Conservation (phyloP, 441 rosid genomes). For the Erodium moschatum region DNA sequence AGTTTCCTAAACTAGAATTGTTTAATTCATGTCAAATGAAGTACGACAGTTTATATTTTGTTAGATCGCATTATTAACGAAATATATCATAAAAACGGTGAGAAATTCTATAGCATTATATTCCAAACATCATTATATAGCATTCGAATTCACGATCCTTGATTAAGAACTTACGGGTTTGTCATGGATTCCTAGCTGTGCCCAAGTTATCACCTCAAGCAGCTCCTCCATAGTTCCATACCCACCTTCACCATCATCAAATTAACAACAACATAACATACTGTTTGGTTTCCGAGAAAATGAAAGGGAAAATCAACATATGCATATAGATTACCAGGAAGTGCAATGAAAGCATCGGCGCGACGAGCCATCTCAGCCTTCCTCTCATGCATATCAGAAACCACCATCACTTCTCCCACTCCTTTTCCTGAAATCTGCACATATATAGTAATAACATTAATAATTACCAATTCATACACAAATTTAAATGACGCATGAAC, state of each 20-base stretch:
- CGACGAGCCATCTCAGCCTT: constrained; percentile 75
- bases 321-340: constrained; percentile 47
- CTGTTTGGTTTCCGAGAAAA: no score
- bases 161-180: constrained; percentile 31
- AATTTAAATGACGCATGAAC: no score
- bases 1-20: no score
- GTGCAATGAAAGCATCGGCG: constrained; percentile 65
- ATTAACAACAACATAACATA: no score
- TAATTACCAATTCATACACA: neutral
- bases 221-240: constrained; percentile 47
- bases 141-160: no score
- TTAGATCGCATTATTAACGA: no score
- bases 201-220: constrained; percentile 45
- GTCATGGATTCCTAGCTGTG: constrained; percentile 42
- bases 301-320: neutral
- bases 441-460: neutral
- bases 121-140: no score
- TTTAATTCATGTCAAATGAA: no score
- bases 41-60: no score
- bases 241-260: constrained; percentile 29
- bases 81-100: no score
- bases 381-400: constrained; percentile 66
- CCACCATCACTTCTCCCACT: constrained; percentile 57
- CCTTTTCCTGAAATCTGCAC: constrained; percentile 49
- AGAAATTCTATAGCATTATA: no score